Evolutionary conservation across 768 basidiomycete genomes (phyloP), one percentile per base, ranked within the genome.

Genomic region (Leucogyrophana mollusca): DNA sequence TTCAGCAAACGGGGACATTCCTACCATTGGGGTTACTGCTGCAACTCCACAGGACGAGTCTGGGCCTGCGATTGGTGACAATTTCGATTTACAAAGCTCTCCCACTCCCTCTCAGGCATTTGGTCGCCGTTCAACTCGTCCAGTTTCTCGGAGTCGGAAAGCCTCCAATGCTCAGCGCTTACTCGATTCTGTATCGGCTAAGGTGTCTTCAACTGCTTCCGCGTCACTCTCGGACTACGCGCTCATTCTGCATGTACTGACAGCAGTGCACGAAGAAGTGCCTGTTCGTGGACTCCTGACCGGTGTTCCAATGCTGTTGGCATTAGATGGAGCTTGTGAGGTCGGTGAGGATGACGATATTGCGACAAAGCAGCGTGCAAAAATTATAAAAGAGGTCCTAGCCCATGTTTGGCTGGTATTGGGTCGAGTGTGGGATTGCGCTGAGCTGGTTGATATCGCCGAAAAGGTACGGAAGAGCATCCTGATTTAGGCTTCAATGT

Each of bases 221-320:
- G 90, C 90, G 9, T 82, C 76, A 6, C 66, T 83, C 13, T 80
- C 82, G 30, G 94, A 95, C 56, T 91, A 90, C 59, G 73, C 80
- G 8, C 79, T 83, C 56, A 77, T 92, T 24, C 69, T 87, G 34
- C 74, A 79, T 35, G 74, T 93, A 23, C 73, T 95, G 30, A 74
- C 71, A 4, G 76, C 78, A 3, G 72, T 90, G 21, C 85, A 91
- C 40, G 73, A 84, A 51, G 74, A 84, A 40, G 63, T 90, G n/a
- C 92, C 94, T 1, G 67, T 85, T 21, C 80, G 85, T 34, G 87
- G 83, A 2, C 56, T 95, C 33, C 66, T 93, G 14, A 81, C 83
- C 2, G 89, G 91, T 17, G 67, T 90, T 25, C 93, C 94, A 4
- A 93, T 96, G 90, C 65, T 96, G 21, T 60, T 90, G n/a, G 83